phyloP scores from a whole-genome alignment of 805 yeast species.

The Saturnispora serradocipensis region DNA sequence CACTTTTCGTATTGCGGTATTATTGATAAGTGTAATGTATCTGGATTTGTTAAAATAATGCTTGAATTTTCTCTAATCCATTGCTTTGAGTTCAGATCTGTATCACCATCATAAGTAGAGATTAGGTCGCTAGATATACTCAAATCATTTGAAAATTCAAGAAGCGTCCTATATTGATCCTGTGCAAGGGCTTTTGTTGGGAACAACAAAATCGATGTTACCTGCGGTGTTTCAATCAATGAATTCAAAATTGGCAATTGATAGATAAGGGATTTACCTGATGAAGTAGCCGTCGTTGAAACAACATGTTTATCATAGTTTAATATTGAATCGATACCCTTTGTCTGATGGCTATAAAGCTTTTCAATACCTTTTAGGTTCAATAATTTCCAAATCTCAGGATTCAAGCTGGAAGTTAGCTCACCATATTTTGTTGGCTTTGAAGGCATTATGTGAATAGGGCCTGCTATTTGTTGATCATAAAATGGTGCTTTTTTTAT shows the following conservation, averaged over 20 bases:
- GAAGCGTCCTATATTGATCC: conserved; percentile 82
- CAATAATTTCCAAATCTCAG: conserved; percentile 36
- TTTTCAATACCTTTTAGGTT: conserved; percentile 36
- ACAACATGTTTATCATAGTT: conserved; percentile 58
- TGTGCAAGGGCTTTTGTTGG: conserved; percentile 98
- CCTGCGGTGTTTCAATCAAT: conserved; percentile 31
- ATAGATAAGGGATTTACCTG: conserved; percentile 90
- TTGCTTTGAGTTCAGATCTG: conserved; percentile 47
- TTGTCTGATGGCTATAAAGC: conserved; percentile 75
- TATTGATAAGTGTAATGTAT: conserved; percentile 78
- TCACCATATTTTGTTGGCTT: conserved; percentile 38
- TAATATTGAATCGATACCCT: conserved; percentile 53
- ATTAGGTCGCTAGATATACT: conserved; percentile 8
- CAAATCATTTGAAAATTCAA: conserved; percentile 21
- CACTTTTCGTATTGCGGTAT: conserved; percentile 72
- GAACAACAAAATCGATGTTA: conserved; percentile 78
- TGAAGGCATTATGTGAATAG: conserved; percentile 35
- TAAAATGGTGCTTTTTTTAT: conserved; percentile 44
- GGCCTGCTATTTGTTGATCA: conserved; percentile 49
- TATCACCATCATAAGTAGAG: conserved; percentile 86
- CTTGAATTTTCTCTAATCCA: conserved; percentile 54
- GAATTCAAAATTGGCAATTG: conserved; percentile 71
- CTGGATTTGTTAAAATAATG: conserved; percentile 91
- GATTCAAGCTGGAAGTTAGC: conserved; percentile 41
- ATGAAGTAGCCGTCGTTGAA: conserved; percentile 89